Evolutionary conservation across 305 asterid species (phyloP).

Genomic region (Galium porrigens): DNA sequence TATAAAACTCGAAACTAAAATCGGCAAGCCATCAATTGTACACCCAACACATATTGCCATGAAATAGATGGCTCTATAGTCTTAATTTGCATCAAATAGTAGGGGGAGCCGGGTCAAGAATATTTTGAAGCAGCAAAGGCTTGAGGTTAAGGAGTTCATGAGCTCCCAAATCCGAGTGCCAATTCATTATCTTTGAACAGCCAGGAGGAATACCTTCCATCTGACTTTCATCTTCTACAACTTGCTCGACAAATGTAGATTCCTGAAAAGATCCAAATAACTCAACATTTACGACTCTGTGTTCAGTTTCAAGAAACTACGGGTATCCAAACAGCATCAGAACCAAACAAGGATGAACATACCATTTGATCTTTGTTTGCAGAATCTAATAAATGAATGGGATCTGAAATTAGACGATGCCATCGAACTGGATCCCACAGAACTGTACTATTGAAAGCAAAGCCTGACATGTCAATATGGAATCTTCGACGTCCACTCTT

Average conservation of each 20-base stretch:
- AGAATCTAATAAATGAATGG: constrained; percentile 61
- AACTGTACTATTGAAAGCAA: constrained; percentile 90
- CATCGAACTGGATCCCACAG: constrained; percentile 84
- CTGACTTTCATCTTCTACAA: constrained; percentile 84
- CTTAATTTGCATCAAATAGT: constrained; percentile 25
- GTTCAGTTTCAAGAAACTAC: constrained; percentile 6
- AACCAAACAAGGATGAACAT: constrained; percentile 10
- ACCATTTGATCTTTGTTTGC: constrained; percentile 92
- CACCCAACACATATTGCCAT: constrained; percentile 23
- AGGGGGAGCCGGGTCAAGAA: constrained; percentile 36
- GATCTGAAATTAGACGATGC: constrained; percentile 56
- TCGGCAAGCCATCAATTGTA: not conserved
- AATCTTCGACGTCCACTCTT: constrained; percentile 80
- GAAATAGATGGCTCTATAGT: constrained; percentile 16
- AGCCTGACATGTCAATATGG: constrained; percentile 95
- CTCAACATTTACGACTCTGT: constrained; percentile 9
- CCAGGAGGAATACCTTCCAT: constrained; percentile 77
- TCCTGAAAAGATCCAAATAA: constrained; percentile 34
- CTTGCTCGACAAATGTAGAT: constrained; percentile 73
- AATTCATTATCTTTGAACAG: constrained; percentile 61
- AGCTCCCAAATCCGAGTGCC: constrained; percentile 82
- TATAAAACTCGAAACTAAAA: not conserved
- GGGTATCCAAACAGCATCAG: not conserved
- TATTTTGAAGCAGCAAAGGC: constrained; percentile 64
- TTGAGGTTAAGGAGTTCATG: constrained; percentile 37